Base-by-base conservation (phyloP, 2,329 filamentous ascomycete species). In the Hirsutella rhossiliensis region DNA sequence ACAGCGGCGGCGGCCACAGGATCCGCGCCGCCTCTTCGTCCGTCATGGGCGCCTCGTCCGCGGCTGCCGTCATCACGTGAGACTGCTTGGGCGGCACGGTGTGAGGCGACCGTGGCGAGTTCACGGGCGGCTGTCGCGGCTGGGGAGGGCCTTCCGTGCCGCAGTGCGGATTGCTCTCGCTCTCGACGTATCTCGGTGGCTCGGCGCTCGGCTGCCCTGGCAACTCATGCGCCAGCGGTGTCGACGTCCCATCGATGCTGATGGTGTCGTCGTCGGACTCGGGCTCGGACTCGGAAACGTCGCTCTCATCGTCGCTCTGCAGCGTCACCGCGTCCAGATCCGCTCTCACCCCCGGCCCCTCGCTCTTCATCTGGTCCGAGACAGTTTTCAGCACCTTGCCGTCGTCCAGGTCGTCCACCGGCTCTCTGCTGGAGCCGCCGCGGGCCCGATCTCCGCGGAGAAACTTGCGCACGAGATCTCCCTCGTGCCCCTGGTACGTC, bases 401-500 rank as follows among this genome's bases (percentile, higher is more conserved):
- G 40, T 65, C 62, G 1, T 19, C 37, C 11, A 7, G 18, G 19
- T 38, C 18, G 12, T 20, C 34, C 34, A 18, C 2, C 18, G 34
- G 15, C 13, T 5, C 3, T 2, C 12, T 17, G 15, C 17, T 15
- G 6, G 15, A 7, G 23, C 23, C 23, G 23, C 23, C 15, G 4
- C 34, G 13, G 9, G 5, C 17, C 15, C 18, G 3, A 19, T 34
- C 32, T n/a, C 34, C 57, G 8, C 59, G 60, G 0, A 64, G 50
- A 4, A 64, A 59, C 11, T 57, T 61, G 4, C 57, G 57, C 56
- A 65, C 58, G 11, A 73, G 52, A 11, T 48, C 50, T 3, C 64
- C 55, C 50, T 72, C 66, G 43, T 73, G 62, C 37, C 59, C 59
- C 54, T 70, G 66, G 44, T 68, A 73, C 3, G 65, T 64, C 7